Evolutionary conservation across 78 protist genomes (phyloP), one percentile per base, ranked within the genome.

Genomic region (Neovahlkampfia damariscottae): DNA sequence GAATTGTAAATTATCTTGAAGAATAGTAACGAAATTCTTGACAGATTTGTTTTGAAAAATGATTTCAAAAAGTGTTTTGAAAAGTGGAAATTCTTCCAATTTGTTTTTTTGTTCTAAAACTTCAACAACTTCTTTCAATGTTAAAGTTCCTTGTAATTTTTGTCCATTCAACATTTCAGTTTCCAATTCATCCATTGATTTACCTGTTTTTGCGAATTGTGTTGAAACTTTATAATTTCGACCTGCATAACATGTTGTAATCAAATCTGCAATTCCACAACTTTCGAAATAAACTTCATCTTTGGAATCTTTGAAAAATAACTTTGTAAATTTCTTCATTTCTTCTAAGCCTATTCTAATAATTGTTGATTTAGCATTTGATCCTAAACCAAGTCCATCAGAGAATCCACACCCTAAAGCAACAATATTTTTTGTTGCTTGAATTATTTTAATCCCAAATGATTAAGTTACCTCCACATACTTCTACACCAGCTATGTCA

Each of bases 331-430:
- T 66, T 34, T 5, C 8, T 29, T 59, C 88, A 87, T 87, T 72
- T 87, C 90, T 10, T 31, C 7, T 66, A 83, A 77, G 9, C 92
- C 92, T 58, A 81, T 58, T 50, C 92, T 79, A 27, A 88, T 78
- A 40, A 88, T 32, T 30, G 92, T 87, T 4, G 89, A 87, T 78
- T 88, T 88, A 10, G 92, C 77, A 81, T 88, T 88, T 77, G 72
- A 67, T 30, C 87, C 88, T 34, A 75, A 39, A 4, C 32, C 81
- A 50, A 81, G 74, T 19, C 91, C 91, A 38, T 88, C 91, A 28
- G 29, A 29, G 36, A 88, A 81, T 35, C 91, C 91, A 30, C 89
- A 88, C 4, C 72, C 91, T 9, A 88, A 73, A 19, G 88, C 91
- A 0, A 88, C 88, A 31, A 87, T 70, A 41, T 87, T 87, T 76